Base-by-base conservation (phyloP, 23 red algal genomes). In the Cyanidium caldarium region DNA sequence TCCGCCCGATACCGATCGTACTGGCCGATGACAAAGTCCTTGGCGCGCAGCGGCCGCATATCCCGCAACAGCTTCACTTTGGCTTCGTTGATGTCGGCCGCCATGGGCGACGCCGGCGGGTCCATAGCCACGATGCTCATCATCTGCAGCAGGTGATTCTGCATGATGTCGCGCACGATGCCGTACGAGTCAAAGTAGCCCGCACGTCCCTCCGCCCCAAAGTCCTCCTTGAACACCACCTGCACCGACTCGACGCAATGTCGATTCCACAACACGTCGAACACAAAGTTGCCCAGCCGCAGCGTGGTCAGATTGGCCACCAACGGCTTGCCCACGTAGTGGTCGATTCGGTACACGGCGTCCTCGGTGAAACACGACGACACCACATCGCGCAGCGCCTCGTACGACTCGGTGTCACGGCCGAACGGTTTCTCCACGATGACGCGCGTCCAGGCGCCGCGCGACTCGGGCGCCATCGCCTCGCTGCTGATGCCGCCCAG, bases 401-500 rank as follows among this genome's bases (percentile, higher is more conserved):
- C 77, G 67, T 87, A 98, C 28, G 92, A 98, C 41, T 68, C 7
- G 14, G 77, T 26, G 40, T 98, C 84, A 5, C 51, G 66, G 10
- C 92, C 92, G 37, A 98, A 98, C 46, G 92, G 92, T 45, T 98
- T 98, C 44, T 98, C 92, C 26, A 98, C 73, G 39, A 98, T 86
- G 45, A 88, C 79, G 2, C 92, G 80, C 16, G 69, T 85, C 92
- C 92, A 98, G 16, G 83, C 92, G 23, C 51, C 51, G 21, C 19
- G 51, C 51, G 19, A 5, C 23, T 61, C 51, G 13, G 13, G 51
- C 31, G 51, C 51, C 51, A 61, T 61, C n/a, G 51, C 51, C n/a
- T 28, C 51, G 2, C n/a, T 1, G 12, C 87, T 84, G 37, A 98
- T 67, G 13, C 74, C 68, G 0, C 37, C 39, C 2, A 79, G 78